Evolutionary conservation across 164 flowering plant genomes (phyloP).

Genomic region (Vitis labrusca): DNA sequence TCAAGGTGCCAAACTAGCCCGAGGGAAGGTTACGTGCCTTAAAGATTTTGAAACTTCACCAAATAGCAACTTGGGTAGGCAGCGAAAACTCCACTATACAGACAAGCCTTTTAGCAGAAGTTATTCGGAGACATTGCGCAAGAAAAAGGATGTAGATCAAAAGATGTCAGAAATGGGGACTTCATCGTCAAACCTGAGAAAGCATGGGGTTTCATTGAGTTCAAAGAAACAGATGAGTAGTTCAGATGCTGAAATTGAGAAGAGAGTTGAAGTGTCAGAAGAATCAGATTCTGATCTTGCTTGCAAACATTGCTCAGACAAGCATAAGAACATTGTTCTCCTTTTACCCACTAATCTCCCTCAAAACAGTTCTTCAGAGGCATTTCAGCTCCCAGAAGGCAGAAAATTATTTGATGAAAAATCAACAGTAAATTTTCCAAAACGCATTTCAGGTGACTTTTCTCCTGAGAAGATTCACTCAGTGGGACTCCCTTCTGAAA

Average conservation of each 20-base stretch:
- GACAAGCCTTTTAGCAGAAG: slow-evolving; percentile 18
- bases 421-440: slow-evolving; percentile 17
- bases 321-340: slow-evolving; percentile 37
- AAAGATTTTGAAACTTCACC: slow-evolving; percentile 24
- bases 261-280: slow-evolving; percentile 8
- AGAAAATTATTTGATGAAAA: slow-evolving; percentile 19
- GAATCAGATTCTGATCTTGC: slow-evolving; percentile 14
- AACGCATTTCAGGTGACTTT: slow-evolving; percentile 37
- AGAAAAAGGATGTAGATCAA: slow-evolving; percentile 17
- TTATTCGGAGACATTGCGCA: slow-evolving; percentile 9
- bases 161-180: slow-evolving; percentile 18
- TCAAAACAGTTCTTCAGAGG: slow-evolving; percentile 18
- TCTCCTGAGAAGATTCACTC: slow-evolving; percentile 22
- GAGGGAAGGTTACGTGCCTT: slow-evolving; percentile 8
- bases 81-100: slow-evolving; percentile 6
- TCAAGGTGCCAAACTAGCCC: slow-evolving; percentile 19
- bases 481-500: slow-evolving; percentile 26
- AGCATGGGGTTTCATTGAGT: slow-evolving; percentile 7
- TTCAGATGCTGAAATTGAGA: slow-evolving; percentile 18
- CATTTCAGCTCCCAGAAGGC: slow-evolving; percentile 23
- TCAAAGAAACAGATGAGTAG: slow-evolving; percentile 16
- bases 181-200: slow-evolving; percentile 13
- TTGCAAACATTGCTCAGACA: slow-evolving; percentile 21
- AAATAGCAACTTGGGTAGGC: slow-evolving; percentile 13
- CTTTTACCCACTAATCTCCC: slow-evolving; percentile 37